phyloP scores from a whole-genome alignment of 129 eudicot species.

The Flaveria ramosissima region DNA sequence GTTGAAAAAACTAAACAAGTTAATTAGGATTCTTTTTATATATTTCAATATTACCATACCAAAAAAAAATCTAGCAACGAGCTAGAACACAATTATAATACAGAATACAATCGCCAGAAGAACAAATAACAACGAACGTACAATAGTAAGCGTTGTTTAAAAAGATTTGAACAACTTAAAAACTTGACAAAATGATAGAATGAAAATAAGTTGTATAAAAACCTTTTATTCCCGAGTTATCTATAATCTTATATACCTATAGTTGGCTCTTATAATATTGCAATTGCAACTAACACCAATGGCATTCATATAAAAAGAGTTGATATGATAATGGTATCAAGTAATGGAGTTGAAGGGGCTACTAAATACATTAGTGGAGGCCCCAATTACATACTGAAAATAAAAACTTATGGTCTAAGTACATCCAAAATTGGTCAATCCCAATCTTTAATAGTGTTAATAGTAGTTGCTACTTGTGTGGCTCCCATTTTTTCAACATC shows the following conservation, averaged over 20 bases:
- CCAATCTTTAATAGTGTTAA: slow-evolving; percentile 28
- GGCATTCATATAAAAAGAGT: background rate
- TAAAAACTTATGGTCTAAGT: slow-evolving; percentile 32
- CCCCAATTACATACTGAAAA: slow-evolving; percentile 22
- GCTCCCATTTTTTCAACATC: slow-evolving; percentile 36
- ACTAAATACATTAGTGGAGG: slow-evolving; percentile 32
- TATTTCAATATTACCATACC: too few species aligned
- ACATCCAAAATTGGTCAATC: slow-evolving; percentile 20
- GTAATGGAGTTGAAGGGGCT: slow-evolving; percentile 29
- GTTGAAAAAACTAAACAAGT: too few species aligned
- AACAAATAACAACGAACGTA: too few species aligned
- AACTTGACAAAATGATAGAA: background rate
- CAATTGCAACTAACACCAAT: slow-evolving; percentile 5
- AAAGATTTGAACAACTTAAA: background rate
- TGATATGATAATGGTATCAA: slow-evolving; percentile 31
- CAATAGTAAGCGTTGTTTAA: too few species aligned
- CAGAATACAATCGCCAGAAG: too few species aligned
- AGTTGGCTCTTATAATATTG: slow-evolving; percentile 20
- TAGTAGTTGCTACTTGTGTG: slow-evolving; percentile 30
- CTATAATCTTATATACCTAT: background rate
- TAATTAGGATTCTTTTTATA: too few species aligned
- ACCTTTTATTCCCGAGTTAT: slow-evolving; percentile 8
- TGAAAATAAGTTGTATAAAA: background rate
- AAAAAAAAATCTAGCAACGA: too few species aligned
- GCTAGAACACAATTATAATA: too few species aligned